These are phyloP conservation scores for Chloris gayana DNA, from an alignment of 176 grass and related monocot genomes.

Conservation along the genomic window DNA sequence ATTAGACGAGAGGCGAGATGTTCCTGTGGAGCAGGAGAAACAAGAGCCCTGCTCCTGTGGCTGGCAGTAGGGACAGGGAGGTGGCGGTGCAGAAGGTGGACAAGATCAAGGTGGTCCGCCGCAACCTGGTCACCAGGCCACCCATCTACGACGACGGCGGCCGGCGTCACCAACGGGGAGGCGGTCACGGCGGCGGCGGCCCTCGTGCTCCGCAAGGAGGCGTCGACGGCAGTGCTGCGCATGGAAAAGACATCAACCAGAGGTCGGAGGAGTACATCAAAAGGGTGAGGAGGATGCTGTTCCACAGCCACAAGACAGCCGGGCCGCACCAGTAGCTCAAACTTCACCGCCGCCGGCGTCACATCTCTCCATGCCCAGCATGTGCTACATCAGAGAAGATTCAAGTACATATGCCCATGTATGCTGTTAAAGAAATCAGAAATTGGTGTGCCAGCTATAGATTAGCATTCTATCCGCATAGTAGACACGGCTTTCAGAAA, in stretches of 20 bases:
- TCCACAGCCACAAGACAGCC: background rate
- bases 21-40: background rate
- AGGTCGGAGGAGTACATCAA: constrained; percentile 33
- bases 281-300: background rate
- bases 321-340: background rate
- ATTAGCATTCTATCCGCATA: background rate
- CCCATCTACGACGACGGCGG: background rate
- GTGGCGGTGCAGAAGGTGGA: constrained; percentile 45
- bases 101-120: background rate
- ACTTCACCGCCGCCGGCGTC: background rate
- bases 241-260: constrained; percentile 32
- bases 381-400: background rate
- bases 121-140: background rate
- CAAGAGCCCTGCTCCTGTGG: background rate
- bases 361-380: background rate
- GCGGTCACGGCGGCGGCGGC: background rate
- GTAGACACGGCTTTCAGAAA: background rate
- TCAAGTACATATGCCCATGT: background rate
- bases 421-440: background rate
- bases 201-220: background rate
- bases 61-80: background rate
- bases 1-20: background rate
- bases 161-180: background rate
- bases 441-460: background rate
- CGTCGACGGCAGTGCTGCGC: background rate